A percentile compares a stretch with the other conserved stretches of the same genome.
phyloP scores from a whole-genome alignment of 2,329 filamentous ascomycete genomes.

The Aureobasidium vineae region DNA sequence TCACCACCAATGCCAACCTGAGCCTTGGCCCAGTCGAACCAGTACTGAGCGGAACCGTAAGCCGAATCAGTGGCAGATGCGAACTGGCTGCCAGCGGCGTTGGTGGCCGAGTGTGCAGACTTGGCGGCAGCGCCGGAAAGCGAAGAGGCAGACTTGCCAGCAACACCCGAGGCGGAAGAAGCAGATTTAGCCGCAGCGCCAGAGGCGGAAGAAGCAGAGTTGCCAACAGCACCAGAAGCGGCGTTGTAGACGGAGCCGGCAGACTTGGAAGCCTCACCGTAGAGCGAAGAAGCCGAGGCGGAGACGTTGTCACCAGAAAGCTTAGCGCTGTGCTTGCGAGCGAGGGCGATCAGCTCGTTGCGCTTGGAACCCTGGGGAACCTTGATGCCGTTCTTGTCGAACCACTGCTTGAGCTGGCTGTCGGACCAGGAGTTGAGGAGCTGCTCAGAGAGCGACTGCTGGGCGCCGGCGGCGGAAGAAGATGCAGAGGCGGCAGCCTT shows the following conservation, averaged over 20 bases:
- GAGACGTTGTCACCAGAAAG: constrained; percentile 62
- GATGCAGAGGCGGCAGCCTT: constrained; percentile 64
- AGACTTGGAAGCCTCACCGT: constrained; percentile 48
- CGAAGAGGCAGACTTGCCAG: constrained; percentile 51
- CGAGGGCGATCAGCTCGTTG: constrained; percentile 85
- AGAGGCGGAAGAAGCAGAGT: not conserved
- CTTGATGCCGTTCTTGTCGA: constrained; percentile 83
- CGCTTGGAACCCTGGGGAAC: constrained; percentile 89
- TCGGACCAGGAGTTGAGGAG: constrained; percentile 91
- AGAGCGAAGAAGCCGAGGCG: constrained; percentile 41
- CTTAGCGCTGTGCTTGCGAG: constrained; percentile 79
- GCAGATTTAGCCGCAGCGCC: constrained; percentile 1
- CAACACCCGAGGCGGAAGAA: constrained; percentile 44
- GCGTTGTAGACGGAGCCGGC: constrained; percentile 46
- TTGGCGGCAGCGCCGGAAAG: constrained; percentile 42
- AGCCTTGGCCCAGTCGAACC: constrained; percentile 47
- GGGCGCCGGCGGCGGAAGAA: constrained; percentile 56
- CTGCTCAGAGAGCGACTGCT: constrained; percentile 73
- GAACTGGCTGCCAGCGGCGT: constrained; percentile 68
- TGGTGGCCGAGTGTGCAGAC: constrained; percentile 45
- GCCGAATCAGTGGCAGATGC: constrained; percentile 70
- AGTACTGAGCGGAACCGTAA: constrained; percentile 37
- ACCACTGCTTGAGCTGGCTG: constrained; percentile 84
- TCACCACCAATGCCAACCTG: constrained; percentile 48
- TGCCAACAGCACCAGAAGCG: constrained; percentile 38